Base-by-base conservation (phyloP, 768 basidiomycete genomes). In the Phlebiopsis flavidoalba region DNA sequence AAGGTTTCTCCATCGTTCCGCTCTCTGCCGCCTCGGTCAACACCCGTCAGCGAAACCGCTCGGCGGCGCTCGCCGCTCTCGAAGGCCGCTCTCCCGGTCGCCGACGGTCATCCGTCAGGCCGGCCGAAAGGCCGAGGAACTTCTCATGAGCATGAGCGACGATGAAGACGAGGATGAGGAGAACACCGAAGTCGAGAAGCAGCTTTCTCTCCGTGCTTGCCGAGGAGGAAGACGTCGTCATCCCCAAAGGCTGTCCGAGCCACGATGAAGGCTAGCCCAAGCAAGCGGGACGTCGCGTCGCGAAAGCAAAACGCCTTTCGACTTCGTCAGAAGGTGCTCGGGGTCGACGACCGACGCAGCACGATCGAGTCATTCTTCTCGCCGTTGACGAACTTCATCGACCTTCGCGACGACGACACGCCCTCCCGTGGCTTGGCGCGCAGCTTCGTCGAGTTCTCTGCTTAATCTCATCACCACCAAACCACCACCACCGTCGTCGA, bases 81-180 rank as follows among this genome's bases (percentile, higher is more conserved):
- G 88, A 89, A 64, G 87, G 87, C 15, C 60, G 60, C 36, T 48
- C 53, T 0, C 56, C 56, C 14, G 11, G 53, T 3, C 58, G 46
- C 47, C 5, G 40, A n/a, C 26, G 53, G 22, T 8, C 49, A 53
- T 45, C 64, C 19, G 24, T 59, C 40, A 53, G 35, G 57, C 26
- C n/a, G n/a, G n/a, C n/a, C n/a, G n/a, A n/a, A n/a, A 69, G 70
- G 10, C 70, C 73, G 53, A 66, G 70, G 31, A 86, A 87, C 69
- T 88, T 88, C n/a, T n/a, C 65, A 88, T 87, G 83, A 83, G 76
- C 73, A 81, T 86, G 79, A 80, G 76, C 55, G 87, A 88, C 64
- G 85, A 87, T 61, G 86, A 86, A 22, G 81, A 81, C 53, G 80
- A 80, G 5, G 77, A 72, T 12, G 57, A 57, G 1, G 53, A 60